Percentiles rank a stretch among this genome's conserved stretches.
Evolutionary conservation across 2,329 filamentous ascomycete species (phyloP).

Genomic region (Zelopaecilomyces penicillatus): DNA sequence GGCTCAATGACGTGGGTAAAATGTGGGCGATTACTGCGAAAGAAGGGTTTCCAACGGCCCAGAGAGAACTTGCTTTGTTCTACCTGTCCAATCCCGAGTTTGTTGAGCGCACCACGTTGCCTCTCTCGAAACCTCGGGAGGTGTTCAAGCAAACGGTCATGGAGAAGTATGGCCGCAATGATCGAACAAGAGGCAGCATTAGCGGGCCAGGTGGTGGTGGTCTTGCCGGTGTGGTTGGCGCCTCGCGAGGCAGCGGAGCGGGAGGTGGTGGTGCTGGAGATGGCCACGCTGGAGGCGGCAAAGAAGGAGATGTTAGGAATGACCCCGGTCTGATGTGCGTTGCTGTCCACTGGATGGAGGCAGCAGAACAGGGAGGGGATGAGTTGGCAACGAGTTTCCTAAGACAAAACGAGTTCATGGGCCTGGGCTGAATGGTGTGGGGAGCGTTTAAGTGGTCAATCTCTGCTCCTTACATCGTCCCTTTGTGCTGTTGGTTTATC

Average conservation of each 20-base stretch:
- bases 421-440: conserved; percentile 17
- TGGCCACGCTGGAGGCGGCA: conserved; percentile 19
- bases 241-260: conserved; percentile 14
- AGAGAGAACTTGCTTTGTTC: conserved; percentile 86
- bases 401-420: conserved; percentile 50
- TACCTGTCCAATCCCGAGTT: conserved; percentile 89
- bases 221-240: conserved; percentile 17
- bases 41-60: conserved; percentile 74
- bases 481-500: neutral
- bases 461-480: neutral
- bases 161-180: conserved; percentile 50
- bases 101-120: conserved; percentile 69
- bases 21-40: conserved; percentile 93
- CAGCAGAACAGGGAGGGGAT: conserved; percentile 79
- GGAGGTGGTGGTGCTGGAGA: conserved; percentile 13
- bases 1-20: conserved; percentile 69
- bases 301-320: conserved; percentile 49
- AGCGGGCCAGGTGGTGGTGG: conserved; percentile 15
- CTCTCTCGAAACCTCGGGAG: conserved; percentile 74
- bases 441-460: neutral
- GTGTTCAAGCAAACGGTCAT: conserved; percentile 87
- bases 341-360: conserved; percentile 95
- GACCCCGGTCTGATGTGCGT: conserved; percentile 88
- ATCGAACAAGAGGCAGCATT: conserved; percentile 16
- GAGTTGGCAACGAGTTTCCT: conserved; percentile 75